Percentiles rank a stretch among this genome's conserved stretches.
Conservation (phyloP, 805 yeast species). For the Saturnispora bothae region DNA sequence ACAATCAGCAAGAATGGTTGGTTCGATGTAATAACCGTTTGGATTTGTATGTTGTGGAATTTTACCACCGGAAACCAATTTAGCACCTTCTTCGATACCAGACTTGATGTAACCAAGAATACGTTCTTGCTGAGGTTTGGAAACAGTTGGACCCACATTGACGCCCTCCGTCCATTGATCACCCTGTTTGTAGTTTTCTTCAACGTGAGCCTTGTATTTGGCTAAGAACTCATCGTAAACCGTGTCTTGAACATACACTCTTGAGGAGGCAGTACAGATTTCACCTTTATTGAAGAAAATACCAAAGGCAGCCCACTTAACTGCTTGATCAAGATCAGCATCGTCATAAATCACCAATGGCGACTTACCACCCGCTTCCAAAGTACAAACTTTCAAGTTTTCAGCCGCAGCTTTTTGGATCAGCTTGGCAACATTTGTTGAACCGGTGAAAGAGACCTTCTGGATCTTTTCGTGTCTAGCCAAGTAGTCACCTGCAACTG, state of each 20-base stretch:
- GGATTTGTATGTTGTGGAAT: conserved; percentile 29
- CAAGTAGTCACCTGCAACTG: conserved; percentile 48
- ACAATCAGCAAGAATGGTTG: conserved; percentile 68
- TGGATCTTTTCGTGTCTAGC: conserved; percentile 47
- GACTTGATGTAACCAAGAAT: conserved; percentile 64
- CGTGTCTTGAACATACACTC: conserved; percentile 78
- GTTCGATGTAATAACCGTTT: conserved; percentile 57
- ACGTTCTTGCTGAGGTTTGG: conserved; percentile 67
- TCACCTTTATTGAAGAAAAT: conserved; percentile 93
- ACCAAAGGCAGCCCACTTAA: conserved; percentile 66
- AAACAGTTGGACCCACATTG: conserved; percentile 90
- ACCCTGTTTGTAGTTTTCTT: conserved; percentile 52
- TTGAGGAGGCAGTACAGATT: conserved; percentile 91
- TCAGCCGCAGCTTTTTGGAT: conserved; percentile 84
- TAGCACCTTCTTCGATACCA: conserved; percentile 81
- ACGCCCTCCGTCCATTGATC: conserved; percentile 70
- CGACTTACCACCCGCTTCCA: conserved; percentile 95
- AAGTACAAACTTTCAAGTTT: conserved; percentile 79
- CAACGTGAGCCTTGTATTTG: conserved; percentile 45
- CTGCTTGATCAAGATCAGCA: conserved; percentile 68
- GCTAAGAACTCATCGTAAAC: conserved; percentile 68
- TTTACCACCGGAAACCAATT: conserved; percentile 56
- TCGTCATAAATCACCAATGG: conserved; percentile 85
- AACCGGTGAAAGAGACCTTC: conserved; percentile 62
- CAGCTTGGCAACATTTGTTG: conserved; percentile 62